Percentiles rank a stretch among this genome's conserved stretches.
phyloP scores from a whole-genome alignment of 169 alveolate genomes.

The Toxoplasma gondii region DNA sequence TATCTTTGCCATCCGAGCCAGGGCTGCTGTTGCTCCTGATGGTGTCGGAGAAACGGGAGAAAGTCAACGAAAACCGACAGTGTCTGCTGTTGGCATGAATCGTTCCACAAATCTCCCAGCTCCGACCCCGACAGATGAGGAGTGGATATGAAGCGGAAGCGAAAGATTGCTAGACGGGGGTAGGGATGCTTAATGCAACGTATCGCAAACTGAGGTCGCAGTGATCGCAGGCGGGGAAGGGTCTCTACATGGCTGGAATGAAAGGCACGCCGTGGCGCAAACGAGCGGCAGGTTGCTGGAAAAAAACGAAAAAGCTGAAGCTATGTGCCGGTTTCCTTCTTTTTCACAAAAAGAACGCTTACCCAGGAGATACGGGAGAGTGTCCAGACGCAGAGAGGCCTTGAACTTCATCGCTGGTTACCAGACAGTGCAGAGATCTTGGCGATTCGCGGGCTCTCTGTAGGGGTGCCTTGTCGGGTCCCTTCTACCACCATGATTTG shows the following conservation, averaged over 20 bases:
- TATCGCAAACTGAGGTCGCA: too few species aligned
- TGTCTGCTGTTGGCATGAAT: not conserved
- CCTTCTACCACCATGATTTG: not conserved
- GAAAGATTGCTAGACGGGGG: too few species aligned
- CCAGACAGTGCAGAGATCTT: not conserved
- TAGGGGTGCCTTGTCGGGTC: not conserved
- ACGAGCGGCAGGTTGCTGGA: too few species aligned
- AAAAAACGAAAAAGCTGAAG: too few species aligned
- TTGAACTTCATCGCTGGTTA: conserved; percentile 28
- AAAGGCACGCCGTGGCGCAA: too few species aligned
- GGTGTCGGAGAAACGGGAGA: not conserved
- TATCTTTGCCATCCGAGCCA: not conserved
- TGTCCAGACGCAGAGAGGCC: conserved; percentile 47
- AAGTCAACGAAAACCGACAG: too few species aligned
- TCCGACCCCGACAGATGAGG: too few species aligned
- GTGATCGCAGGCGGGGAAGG: too few species aligned
- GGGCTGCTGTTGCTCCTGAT: conserved; percentile 15
- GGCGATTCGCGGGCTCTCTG: not conserved
- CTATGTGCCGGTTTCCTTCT: not conserved
- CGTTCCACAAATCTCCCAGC: too few species aligned
- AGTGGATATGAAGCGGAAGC: too few species aligned
- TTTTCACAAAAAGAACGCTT: not conserved
- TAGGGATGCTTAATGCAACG: too few species aligned
- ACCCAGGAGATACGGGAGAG: conserved; percentile 34
- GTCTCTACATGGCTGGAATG: too few species aligned